Conservation (phyloP, 2,329 filamentous ascomycete species). For the Fusarium sacchari region DNA sequence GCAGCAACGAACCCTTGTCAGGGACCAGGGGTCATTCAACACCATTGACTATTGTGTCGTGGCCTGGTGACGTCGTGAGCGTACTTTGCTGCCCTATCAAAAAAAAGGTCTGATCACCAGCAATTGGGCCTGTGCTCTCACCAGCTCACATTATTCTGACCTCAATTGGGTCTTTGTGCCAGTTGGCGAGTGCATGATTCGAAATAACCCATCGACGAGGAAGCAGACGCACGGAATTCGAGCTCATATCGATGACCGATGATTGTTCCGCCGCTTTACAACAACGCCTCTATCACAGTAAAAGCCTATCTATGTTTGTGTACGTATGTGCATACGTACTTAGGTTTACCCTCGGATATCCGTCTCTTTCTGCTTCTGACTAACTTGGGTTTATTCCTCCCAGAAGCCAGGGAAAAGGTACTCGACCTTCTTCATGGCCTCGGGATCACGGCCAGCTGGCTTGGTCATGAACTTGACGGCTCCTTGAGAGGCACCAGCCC, state of each 20-base stretch:
- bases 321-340: neutral
- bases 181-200: neutral
- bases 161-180: neutral
- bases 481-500: conserved; percentile 79
- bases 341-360: neutral
- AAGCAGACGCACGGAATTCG: neutral
- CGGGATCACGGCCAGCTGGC: conserved; percentile 74
- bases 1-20: conserved; percentile 31
- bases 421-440: conserved; percentile 81
- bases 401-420: conserved; percentile 91
- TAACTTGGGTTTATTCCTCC: conserved; percentile 44
- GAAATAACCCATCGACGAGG: neutral
- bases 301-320: conserved; percentile 7
- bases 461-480: conserved; percentile 86
- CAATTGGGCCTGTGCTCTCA: conserved; percentile 2
- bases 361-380: neutral
- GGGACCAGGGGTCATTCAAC: conserved; percentile 37
- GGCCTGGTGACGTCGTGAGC: neutral
- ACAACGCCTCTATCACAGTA: conserved; percentile 25
- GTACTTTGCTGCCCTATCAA: conserved; percentile 5
- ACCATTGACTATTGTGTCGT: conserved; percentile 20
- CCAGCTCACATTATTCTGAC: conserved; percentile 3
- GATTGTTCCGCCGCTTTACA: conserved; percentile 14
- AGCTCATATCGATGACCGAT: neutral
- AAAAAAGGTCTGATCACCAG: conserved; percentile 5